A percentile compares a stretch with the other conserved stretches of the same genome.
Conservation (phyloP, 345 rosid genomes). For the Hypericum perforatum region DNA sequence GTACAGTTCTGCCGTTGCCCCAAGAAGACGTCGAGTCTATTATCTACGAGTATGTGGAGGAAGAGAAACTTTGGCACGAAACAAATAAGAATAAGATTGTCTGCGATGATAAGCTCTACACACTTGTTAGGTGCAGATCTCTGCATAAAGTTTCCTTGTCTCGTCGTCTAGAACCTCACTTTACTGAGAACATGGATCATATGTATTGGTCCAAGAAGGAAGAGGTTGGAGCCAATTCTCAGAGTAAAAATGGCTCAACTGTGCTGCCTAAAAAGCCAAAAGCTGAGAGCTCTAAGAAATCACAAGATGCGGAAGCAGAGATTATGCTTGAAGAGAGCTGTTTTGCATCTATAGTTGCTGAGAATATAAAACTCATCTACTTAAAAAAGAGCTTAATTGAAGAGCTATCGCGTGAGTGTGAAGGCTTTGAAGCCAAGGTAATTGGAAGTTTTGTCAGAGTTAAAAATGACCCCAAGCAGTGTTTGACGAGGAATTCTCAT, state of each 20-base stretch:
- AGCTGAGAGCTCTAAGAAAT: slow-evolving; percentile 3
- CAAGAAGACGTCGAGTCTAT: slow-evolving; percentile 25
- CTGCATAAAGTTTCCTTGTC: slow-evolving; percentile 19
- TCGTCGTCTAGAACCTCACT: slow-evolving; percentile 27
- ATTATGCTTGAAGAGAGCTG: slow-evolving; percentile 19
- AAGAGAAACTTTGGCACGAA: slow-evolving; percentile 21
- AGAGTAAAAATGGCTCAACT: slow-evolving; percentile 11
- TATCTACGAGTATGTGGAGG: slow-evolving; percentile 24
- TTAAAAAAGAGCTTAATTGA: slow-evolving; percentile 38
- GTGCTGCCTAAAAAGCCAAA: slow-evolving; percentile 24
- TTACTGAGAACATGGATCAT: slow-evolving; percentile 24
- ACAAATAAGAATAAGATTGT: slow-evolving; percentile 22
- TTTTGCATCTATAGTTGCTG: slow-evolving; percentile 32
- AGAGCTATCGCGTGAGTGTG: slow-evolving; percentile 26
- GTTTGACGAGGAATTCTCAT: slow-evolving; percentile 14
- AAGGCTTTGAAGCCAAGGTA: slow-evolving; percentile 29
- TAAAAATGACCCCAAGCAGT: slow-evolving; percentile 26
- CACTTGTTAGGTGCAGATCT: slow-evolving; percentile 33
- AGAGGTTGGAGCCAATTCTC: slow-evolving; percentile 12
- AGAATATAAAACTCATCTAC: slow-evolving; percentile 46
- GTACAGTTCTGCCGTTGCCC: slow-evolving; percentile 26
- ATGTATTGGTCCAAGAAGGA: slow-evolving; percentile 12
- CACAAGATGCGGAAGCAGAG: slow-evolving; percentile 13
- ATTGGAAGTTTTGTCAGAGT: slow-evolving; percentile 54
- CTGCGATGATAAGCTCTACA: slow-evolving; percentile 35